Conservation (phyloP, 2,329 filamentous ascomycete species). For the Trichoderma sp. region DNA sequence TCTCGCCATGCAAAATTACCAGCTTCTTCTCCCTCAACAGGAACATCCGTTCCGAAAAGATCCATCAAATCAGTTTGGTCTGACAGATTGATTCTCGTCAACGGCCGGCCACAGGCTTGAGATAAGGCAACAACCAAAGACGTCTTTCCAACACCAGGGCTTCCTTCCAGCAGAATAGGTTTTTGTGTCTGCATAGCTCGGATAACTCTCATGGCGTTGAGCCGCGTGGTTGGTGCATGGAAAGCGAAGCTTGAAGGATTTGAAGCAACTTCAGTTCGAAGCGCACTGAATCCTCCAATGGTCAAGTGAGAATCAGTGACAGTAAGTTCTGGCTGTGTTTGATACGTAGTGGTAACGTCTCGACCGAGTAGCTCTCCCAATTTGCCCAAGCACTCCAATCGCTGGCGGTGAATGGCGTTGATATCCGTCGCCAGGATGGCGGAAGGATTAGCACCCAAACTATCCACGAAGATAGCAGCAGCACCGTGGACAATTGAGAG, state of each 20-base stretch:
- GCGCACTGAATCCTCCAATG: slow-evolving; percentile 76
- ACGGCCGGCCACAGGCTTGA: slow-evolving; percentile 73
- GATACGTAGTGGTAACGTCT: slow-evolving; percentile 69
- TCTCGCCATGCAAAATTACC: slow-evolving; percentile 95
- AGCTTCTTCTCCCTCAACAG: slow-evolving; percentile 86
- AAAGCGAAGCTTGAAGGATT: slow-evolving; percentile 60
- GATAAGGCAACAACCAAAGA: slow-evolving; percentile 87
- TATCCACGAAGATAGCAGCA: slow-evolving; percentile 94
- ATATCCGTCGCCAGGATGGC: slow-evolving; percentile 76
- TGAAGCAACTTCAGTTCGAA: slow-evolving; percentile 49
- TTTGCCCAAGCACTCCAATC: slow-evolving; percentile 72
- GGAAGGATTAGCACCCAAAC: slow-evolving; percentile 91
- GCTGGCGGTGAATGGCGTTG: slow-evolving; percentile 70
- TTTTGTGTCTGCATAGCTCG: slow-evolving; percentile 87
- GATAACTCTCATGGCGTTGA: slow-evolving; percentile 88
- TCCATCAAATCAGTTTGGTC: slow-evolving; percentile 99
- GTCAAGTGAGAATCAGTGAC: slow-evolving; percentile 57
- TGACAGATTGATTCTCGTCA: slow-evolving; percentile 95
- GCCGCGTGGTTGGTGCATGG: slow-evolving; percentile 83
- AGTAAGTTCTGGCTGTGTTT: slow-evolving; percentile 61
- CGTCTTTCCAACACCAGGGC: slow-evolving; percentile 97
- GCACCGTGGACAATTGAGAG: slow-evolving; percentile 76
- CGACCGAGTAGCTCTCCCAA: slow-evolving; percentile 67
- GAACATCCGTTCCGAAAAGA: slow-evolving; percentile 94
- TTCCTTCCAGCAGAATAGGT: slow-evolving; percentile 92